phyloP scores from a whole-genome alignment of 116 monocot species.

The Posidonia oceanica region DNA sequence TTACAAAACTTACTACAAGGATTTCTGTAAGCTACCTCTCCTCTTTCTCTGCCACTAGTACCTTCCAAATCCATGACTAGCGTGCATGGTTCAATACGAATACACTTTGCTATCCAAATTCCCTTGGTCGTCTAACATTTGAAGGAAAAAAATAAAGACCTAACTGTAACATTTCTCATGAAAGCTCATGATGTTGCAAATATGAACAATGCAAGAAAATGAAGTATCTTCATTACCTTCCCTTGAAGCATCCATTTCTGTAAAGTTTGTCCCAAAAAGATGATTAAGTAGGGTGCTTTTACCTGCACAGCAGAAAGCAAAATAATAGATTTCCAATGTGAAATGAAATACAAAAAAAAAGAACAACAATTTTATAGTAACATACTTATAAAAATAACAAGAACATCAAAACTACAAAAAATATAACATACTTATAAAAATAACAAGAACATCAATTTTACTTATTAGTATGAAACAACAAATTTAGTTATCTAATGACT shows the following conservation, averaged over 20 bases:
- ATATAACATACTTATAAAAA: too few species aligned
- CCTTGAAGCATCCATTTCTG: conserved; percentile 80
- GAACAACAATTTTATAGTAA: too few species aligned
- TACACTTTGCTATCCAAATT: conserved; percentile 67
- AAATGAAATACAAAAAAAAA: too few species aligned
- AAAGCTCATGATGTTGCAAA: too few species aligned
- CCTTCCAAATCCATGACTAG: conserved; percentile 89
- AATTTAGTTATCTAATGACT: too few species aligned
- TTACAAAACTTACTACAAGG: too few species aligned
- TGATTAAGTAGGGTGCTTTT: conserved; percentile 85
- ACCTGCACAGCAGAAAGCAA: conserved; percentile 19
- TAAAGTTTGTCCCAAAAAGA: conserved; percentile 71
- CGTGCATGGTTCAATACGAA: conserved; percentile 68
- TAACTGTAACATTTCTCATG: too few species aligned
- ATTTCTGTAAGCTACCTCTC: conserved; percentile 37
- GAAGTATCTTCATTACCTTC: conserved; percentile 29
- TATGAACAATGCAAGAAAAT: too few species aligned
- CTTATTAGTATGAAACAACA: too few species aligned
- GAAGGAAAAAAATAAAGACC: not conserved
- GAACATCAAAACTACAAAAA: too few species aligned
- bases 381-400: too few species aligned
- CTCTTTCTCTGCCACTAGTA: conserved; percentile 85
- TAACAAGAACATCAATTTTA: too few species aligned
- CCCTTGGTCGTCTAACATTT: conserved; percentile 86
- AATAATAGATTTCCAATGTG: not conserved